Percentiles rank a stretch among this genome's conserved stretches.
Conservation (phyloP, 140 eudicot species). For the Cichorium intybus region DNA sequence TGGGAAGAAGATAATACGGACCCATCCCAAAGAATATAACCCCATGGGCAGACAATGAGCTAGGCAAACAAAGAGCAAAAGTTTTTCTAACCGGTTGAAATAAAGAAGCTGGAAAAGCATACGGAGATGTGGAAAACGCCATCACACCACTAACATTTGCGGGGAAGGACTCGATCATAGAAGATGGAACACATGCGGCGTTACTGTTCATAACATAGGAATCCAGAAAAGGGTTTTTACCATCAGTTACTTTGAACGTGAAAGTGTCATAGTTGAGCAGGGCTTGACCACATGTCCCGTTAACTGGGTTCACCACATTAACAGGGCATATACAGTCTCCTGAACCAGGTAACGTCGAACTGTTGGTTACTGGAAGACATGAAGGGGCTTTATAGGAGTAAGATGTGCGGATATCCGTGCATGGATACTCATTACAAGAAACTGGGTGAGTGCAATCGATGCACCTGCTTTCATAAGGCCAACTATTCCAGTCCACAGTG, state of each 20-base stretch:
- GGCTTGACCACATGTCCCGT: too few relatives aligned
- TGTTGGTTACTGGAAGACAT: too few relatives aligned
- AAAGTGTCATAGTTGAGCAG: too few relatives aligned
- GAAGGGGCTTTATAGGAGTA: too few relatives aligned
- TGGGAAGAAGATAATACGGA: constrained; percentile 14
- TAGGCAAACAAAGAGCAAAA: constrained; percentile 33
- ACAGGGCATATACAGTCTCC: constrained; percentile 1
- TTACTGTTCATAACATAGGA: neutral
- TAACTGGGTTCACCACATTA: constrained; percentile 11
- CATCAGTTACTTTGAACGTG: constrained; percentile 7
- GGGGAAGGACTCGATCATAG: constrained; percentile 23
- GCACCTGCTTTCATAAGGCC: too few relatives aligned
- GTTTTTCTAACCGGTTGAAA: constrained; percentile 6
- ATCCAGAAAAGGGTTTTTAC: constrained; percentile 4
- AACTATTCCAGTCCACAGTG: neutral
- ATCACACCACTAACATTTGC: too few relatives aligned
- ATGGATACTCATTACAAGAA: too few relatives aligned
- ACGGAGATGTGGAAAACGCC: constrained; percentile 4
- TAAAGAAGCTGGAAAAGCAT: too few relatives aligned
- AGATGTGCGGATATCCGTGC: too few relatives aligned
- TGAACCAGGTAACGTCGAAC: too few relatives aligned
- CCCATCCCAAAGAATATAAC: constrained; percentile 23
- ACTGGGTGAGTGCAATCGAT: too few relatives aligned
- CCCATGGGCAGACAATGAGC: constrained; percentile 8
- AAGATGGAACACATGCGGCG: constrained; percentile 39